Evolutionary conservation across 2,329 filamentous ascomycete species (phyloP), one percentile per base, ranked within the genome.

Genomic region (Thielaviopsis punctulata): DNA sequence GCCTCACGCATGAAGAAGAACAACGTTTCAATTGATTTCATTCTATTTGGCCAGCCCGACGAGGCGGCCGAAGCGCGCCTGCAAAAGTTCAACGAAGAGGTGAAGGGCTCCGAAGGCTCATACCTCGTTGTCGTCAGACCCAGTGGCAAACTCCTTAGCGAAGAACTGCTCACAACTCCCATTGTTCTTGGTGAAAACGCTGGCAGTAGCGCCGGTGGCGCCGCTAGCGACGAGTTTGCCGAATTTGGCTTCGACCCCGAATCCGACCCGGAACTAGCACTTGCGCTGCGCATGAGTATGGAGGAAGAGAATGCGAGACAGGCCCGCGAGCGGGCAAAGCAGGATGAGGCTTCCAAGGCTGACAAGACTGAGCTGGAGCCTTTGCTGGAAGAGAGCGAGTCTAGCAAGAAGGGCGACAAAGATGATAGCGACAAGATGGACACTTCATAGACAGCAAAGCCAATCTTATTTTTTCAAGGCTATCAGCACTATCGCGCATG

Each of bases 1-100:
- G 89, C 92, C 45, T 94, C 92, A 73, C 93, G 92, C 72, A 93
- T 96, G 88, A 96, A 96, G 80, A 98, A 98, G 77, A 84, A 83
- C 67, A 90, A 86, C 63, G 86, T 95, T 56, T 86, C 82, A 56
- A 86, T 98, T 63, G 92, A 98, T 67, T 90, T 98, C 62, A 78
- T 98, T 56, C 80, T 90, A 46, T 98, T 98, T 62, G 92, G 92
- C 59, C 90, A 98, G 61, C 76, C 95, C 51, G 86, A 92, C 59
- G 86, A 89, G 60, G 86, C 94, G 59, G 85, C 84, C 52, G 79
- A 85, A 65, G 90, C 92, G 69, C 96, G 96, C 72, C 79, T 98
- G 51, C 81, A 87, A 63, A 83, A 86, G 24, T 98, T 98, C 73
- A 88, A 95, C 68, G 85, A 94, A 57, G 84, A 83, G 57, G 86